These are phyloP conservation scores for Kodamaea laetipori DNA, from an alignment of 805 yeast species.

Conservation along the genomic window DNA sequence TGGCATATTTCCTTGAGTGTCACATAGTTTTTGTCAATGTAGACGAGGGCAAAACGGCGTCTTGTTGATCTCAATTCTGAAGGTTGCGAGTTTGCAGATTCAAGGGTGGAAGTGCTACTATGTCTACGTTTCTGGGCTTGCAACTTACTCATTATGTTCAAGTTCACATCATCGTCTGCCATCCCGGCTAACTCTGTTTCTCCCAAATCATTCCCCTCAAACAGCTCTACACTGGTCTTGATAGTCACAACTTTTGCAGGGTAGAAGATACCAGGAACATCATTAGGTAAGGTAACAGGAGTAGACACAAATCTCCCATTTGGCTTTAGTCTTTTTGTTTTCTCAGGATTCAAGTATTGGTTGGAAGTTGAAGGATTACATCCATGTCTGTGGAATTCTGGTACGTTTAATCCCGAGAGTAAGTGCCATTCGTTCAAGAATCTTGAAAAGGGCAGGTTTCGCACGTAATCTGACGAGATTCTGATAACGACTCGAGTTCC, in stretches of 20 bases:
- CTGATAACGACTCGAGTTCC: slow-evolving; percentile 23
- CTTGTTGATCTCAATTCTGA: slow-evolving; percentile 1
- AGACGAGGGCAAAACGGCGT: slow-evolving; percentile 13
- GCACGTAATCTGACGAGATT: slow-evolving; percentile 27
- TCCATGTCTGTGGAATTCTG: slow-evolving; percentile 20
- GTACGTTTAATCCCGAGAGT: slow-evolving; percentile 27
- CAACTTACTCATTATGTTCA: background rate
- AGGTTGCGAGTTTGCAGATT: background rate
- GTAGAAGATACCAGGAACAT: slow-evolving; percentile 31
- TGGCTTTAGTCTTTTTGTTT: slow-evolving; percentile 9
- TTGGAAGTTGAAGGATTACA: slow-evolving; percentile 19
- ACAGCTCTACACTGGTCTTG: background rate
- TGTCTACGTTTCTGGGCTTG: slow-evolving; percentile 1
- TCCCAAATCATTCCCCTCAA: slow-evolving; percentile 2
- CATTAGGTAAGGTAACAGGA: slow-evolving; percentile 30
- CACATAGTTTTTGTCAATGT: slow-evolving; percentile 13
- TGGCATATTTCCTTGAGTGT: slow-evolving; percentile 10
- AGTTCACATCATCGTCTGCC: slow-evolving; percentile 11
- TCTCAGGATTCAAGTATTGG: slow-evolving; percentile 13
- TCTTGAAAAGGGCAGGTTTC: slow-evolving; percentile 25
- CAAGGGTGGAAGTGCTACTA: background rate
- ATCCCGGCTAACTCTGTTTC: background rate
- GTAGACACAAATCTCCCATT: background rate
- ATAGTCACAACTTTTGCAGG: slow-evolving; percentile 23
- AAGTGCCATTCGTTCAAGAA: slow-evolving; percentile 39